Evolutionary conservation across 176 grass and related monocot species (phyloP), one percentile per base, ranked within the genome.

Genomic region (Avena atlantica): DNA sequence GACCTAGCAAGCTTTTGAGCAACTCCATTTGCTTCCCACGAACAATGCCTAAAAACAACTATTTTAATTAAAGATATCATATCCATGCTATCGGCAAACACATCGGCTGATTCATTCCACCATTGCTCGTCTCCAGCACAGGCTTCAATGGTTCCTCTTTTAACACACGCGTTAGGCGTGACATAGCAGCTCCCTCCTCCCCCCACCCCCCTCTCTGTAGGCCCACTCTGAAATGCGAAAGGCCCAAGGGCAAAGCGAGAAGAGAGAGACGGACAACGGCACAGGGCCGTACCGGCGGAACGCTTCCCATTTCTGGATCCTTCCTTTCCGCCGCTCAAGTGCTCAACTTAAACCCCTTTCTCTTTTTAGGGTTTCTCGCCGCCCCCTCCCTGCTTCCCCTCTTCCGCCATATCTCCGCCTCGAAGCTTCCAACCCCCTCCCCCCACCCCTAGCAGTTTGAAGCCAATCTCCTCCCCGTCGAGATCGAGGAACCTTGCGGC

Each of bases 361-460:
- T 67, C 5, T n/a, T 61, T 61, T 42, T 91, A 88, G 89, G 86
- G 86, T 91, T 91, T 84, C n/a, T 88, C 70, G 20, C 69, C 31
- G 67, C 63, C 40, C 8, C 14, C 11, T 51, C 4, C 36, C 45
- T 7, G 0, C 8, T 25, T 10, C 12, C 44, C 48, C 34, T 65
- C 80, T 83, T 87, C 74, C 23, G 67, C 69, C 12, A 23, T 42
- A 42, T 42, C 40, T 42, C 51, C 77, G 15, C 80, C 77, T 85
- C 61, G 77, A 88, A 78, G 61, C 82, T 81, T 91, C 81, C 81
- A 1, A 2, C 17, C 5, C 24, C 31, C 29, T 2, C 29, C 29
- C 29, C 29, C 29, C 29, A 1, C 29, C 1, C 48, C 31, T 1
- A 2, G 7, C 44, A 23, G 16, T n/a, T 44, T 49, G 5, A 49